Base-by-base conservation (phyloP, 148 eudicot genomes). In the Rhododendron simsii region DNA sequence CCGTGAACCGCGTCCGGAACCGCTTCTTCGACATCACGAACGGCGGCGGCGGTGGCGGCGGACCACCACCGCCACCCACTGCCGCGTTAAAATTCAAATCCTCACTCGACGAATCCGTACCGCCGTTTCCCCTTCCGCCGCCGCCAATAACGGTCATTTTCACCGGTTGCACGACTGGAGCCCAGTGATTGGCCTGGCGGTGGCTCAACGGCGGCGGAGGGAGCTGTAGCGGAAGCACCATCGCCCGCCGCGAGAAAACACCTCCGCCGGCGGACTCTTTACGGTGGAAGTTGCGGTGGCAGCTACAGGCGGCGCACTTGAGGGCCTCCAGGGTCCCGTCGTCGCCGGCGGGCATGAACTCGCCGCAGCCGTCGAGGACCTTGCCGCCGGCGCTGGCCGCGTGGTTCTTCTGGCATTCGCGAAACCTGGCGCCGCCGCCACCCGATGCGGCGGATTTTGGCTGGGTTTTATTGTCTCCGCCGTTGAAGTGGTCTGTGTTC, bases 201-300 rank as follows among this genome's bases (percentile, higher is more conserved):
- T 81, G 85, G 63, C 79, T 78, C 20, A 85, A 18, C 47, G 90
- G 83, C 48, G 92, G 90, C 11, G 90, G 92, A 3, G 92, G 93
- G 59, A 90, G 90, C 47, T 86, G 92, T 10, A 90, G 90, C 9
- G 88, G 90, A 55, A 85, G 92, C 37, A 88, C 61, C 45, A 88
- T 61, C 5, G 82, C 30, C 6, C 61, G 71, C 37, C 80, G 81
- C 16, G 74, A 0, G 12, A 82, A 73, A 23, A 61, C 78, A 7
- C 15, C 53, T 0, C 30, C 50, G 69, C 75, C 80, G 7, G 30
- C 79, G 55, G 45, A 39, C 47, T 89, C 89, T 33, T 86, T 90
- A 0, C 93, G 88, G 87, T 91, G 92, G 88, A 92, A 92, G 86
- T 90, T 92, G 55, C 93, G 87, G 92, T 92, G 93, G 86, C 93